Evolutionary conservation across 352 stramenopile species (phyloP).

Genomic region (Globisporangium radiosum): DNA sequence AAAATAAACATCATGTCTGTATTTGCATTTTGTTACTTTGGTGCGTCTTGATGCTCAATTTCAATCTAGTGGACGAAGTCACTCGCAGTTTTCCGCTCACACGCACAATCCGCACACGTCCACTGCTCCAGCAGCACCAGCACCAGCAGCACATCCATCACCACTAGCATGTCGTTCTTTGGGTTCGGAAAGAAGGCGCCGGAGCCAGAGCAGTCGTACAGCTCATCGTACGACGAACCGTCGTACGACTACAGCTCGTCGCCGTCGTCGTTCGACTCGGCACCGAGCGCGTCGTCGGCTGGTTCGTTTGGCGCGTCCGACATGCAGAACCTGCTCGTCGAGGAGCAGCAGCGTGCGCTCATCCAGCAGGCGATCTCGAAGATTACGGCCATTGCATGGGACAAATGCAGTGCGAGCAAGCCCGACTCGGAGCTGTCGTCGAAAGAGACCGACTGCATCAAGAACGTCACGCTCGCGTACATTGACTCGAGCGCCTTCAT

Average conservation of each 20-base stretch:
- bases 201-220: constrained; percentile 36
- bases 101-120: too few relatives aligned
- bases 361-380: constrained; percentile 87
- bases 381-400: constrained; percentile 86
- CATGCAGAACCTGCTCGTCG: constrained; percentile 78
- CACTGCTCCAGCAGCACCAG: too few relatives aligned
- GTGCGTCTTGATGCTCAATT: too few relatives aligned
- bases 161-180: constrained; percentile 63
- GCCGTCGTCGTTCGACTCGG: constrained; percentile 30
- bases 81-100: too few relatives aligned
- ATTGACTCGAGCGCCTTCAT: constrained; percentile 86
- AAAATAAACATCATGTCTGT: too few relatives aligned
- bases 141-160: too few relatives aligned
- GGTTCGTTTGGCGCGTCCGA: constrained; percentile 38
- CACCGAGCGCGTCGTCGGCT: constrained; percentile 18
- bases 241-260: constrained; percentile 67
- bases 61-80: too few relatives aligned
- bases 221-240: constrained; percentile 60
- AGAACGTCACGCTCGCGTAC: constrained; percentile 84
- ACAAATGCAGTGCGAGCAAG: constrained; percentile 85
- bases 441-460: constrained; percentile 80
- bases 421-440: constrained; percentile 77
- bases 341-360: constrained; percentile 83
- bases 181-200: constrained; percentile 68
- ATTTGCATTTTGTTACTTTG: too few relatives aligned